Conservation (phyloP, 306 rosid genomes). For the Castanea mollissima region DNA sequence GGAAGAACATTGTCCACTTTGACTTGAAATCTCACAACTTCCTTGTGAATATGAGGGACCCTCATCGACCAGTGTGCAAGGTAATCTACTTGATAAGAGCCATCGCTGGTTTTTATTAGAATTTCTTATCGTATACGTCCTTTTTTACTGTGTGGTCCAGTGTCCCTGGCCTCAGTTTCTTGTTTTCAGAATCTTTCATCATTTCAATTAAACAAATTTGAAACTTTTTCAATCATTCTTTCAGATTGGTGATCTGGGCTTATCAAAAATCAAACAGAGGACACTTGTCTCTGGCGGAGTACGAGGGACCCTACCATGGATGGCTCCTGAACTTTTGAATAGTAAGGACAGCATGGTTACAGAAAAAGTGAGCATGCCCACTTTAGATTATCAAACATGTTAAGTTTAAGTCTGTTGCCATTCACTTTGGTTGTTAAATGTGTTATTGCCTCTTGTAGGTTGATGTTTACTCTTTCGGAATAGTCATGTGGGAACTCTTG, state of each 20-base stretch:
- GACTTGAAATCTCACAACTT: slow-evolving; percentile 41
- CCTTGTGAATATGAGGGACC: slow-evolving; percentile 36
- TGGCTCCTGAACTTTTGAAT: slow-evolving; percentile 37
- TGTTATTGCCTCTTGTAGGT: background rate
- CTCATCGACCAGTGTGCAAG: slow-evolving; percentile 36
- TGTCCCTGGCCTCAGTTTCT: background rate
- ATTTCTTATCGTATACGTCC: background rate
- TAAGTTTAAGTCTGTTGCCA: background rate
- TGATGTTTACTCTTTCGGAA: slow-evolving; percentile 36
- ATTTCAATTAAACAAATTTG: background rate
- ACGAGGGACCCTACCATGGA: slow-evolving; percentile 36
- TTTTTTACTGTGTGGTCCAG: background rate
- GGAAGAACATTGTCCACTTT: slow-evolving; percentile 33
- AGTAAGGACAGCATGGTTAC: slow-evolving; percentile 25
- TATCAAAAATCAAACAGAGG: slow-evolving; percentile 32
- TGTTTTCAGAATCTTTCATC: background rate
- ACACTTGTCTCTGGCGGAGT: slow-evolving; percentile 34
- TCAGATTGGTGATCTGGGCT: slow-evolving; percentile 40
- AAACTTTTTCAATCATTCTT: background rate
- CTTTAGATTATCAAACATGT: background rate
- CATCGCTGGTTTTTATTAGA: background rate
- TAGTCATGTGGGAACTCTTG: slow-evolving; percentile 40
- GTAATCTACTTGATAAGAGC: background rate
- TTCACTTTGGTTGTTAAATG: background rate
- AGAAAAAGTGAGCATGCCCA: slow-evolving; percentile 20